Base-by-base conservation (phyloP, 176 grass and related monocot species). In the Eragrostis curvula region DNA sequence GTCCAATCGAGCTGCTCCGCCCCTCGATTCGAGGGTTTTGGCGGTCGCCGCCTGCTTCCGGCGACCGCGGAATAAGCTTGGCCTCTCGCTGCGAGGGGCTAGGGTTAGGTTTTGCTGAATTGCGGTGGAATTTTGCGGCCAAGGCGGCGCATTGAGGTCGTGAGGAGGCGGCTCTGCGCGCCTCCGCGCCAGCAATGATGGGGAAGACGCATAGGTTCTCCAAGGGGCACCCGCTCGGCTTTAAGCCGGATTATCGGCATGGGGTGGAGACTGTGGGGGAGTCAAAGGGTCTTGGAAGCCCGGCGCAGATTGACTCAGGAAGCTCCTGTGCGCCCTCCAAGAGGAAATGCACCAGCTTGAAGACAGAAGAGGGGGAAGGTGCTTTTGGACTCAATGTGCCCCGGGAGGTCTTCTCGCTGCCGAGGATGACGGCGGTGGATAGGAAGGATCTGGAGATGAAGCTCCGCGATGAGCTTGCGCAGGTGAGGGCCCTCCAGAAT, bases 201-300 rank as follows among this genome's bases (percentile, higher is more conserved):
- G 97, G 97, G 70, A 99, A 96, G 87, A 82, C 97, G 52, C 93
- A 96, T 39, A 96, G 84, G 85, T 91, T 99, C 85, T 88, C 91
- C 5, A 99, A 99, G 76, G 87, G 87, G 10, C 92, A 91, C 79
- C 84, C 91, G n/a, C 84, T 88, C 0, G 93, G 91, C 43, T 99
- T 96, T 56, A 85, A 90, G 77, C 91, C 93, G 1, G 97, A 99
- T 65, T 96, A 94, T 68, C 79, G 91, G 41, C 83, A 99, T 25
- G 91, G 70, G 40, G 89, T 88, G 74, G 97, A 99, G 66, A 92
- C 88, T 2, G 70, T 91, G 3, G 93, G 87, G 21, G 93, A 94
- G 65, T 94, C 91, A 1, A 94, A 90, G 72, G 83, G 85, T 48
- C 81, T 72, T 43, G 91, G 21, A 61, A 94, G 85, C 83, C 91